Percentiles rank a stretch among this genome's conserved stretches.
Evolutionary conservation across 768 basidiomycete species (phyloP).

Genomic region (Kwoniella newhampshirensis): DNA sequence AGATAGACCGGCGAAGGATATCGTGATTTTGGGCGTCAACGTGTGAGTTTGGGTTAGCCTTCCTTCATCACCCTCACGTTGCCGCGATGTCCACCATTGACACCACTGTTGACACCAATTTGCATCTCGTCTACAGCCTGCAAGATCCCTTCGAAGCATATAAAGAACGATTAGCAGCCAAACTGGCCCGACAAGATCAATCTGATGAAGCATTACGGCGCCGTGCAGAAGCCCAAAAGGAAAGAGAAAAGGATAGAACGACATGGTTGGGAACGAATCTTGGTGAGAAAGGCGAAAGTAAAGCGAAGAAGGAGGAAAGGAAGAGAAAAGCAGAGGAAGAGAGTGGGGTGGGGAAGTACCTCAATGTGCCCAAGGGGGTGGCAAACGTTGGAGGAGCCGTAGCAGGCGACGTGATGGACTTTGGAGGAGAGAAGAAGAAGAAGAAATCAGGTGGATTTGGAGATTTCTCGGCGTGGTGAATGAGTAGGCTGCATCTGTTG

Average conservation of each 20-base stretch:
- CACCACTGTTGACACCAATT: background rate
- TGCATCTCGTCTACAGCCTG: slow-evolving; percentile 20
- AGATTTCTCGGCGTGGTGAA: slow-evolving; percentile 55
- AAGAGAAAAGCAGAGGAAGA: slow-evolving; percentile 30
- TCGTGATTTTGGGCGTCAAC: slow-evolving; percentile 78
- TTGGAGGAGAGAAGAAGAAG: slow-evolving; percentile 62
- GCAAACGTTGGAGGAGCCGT: slow-evolving; percentile 5
- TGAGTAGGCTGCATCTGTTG: too few relatives aligned
- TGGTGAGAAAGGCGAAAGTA: slow-evolving; percentile 44
- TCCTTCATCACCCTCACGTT: background rate
- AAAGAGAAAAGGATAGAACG: slow-evolving; percentile 55
- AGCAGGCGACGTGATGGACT: slow-evolving; percentile 52
- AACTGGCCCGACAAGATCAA: slow-evolving; percentile 62
- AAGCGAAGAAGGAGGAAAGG: slow-evolving; percentile 31
- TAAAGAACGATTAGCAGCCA: slow-evolving; percentile 64
- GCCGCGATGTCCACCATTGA: background rate
- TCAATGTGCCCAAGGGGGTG: slow-evolving; percentile 8
- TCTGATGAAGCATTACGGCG: slow-evolving; percentile 57
- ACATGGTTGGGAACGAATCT: slow-evolving; percentile 54
- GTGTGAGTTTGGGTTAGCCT: slow-evolving; percentile 62
- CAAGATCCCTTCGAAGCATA: slow-evolving; percentile 96
- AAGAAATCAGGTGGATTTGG: slow-evolving; percentile 85
- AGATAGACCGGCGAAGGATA: slow-evolving; percentile 71
- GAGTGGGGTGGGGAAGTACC: slow-evolving; percentile 42
- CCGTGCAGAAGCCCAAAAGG: slow-evolving; percentile 58